Percentiles rank a stretch among this genome's conserved stretches.
Evolutionary conservation across 495 filamentous ascomycete species (phyloP).

Genomic region (Jackrogersella multiformis): DNA sequence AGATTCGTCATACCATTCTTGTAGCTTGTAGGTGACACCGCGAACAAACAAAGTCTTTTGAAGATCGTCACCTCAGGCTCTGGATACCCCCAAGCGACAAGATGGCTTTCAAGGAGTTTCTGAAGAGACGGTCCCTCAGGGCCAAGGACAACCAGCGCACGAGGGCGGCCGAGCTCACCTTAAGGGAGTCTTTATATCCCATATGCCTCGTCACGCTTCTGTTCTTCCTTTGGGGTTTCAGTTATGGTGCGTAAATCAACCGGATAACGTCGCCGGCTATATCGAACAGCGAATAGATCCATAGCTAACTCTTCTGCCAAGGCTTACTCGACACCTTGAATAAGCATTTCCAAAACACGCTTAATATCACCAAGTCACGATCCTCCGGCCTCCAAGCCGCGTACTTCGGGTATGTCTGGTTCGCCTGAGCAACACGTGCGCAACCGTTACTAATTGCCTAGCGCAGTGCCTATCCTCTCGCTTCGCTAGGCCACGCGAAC

Average conservation of each 20-base stretch:
- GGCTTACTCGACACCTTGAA: constrained; percentile 67
- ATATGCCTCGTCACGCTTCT: constrained; percentile 70
- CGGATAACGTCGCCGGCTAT: background rate
- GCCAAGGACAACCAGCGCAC: constrained; percentile 60
- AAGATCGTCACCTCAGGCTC: constrained; percentile 36
- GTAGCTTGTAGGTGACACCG: background rate
- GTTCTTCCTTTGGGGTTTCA: constrained; percentile 88
- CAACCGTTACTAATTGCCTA: constrained; percentile 6
- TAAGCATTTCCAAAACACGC: constrained; percentile 53
- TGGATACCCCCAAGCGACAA: constrained; percentile 17
- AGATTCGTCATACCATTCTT: constrained; percentile 12
- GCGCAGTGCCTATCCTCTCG: constrained; percentile 64
- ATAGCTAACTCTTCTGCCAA: constrained; percentile 15
- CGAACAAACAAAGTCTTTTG: constrained; percentile 44
- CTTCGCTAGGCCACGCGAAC: constrained; percentile 68
- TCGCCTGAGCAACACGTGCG: background rate
- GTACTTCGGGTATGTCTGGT: constrained; percentile 49
- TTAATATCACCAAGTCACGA: constrained; percentile 46
- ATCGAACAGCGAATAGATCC: background rate
- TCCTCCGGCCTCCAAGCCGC: constrained; percentile 50
- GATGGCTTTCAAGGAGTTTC: constrained; percentile 48
- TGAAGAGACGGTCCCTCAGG: constrained; percentile 50
- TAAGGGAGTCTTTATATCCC: constrained; percentile 64
- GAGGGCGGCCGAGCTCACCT: constrained; percentile 64
- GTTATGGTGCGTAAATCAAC: constrained; percentile 60